Evolutionary conservation across 805 yeast species (phyloP).

Genomic region (Yarrowia sp.): DNA sequence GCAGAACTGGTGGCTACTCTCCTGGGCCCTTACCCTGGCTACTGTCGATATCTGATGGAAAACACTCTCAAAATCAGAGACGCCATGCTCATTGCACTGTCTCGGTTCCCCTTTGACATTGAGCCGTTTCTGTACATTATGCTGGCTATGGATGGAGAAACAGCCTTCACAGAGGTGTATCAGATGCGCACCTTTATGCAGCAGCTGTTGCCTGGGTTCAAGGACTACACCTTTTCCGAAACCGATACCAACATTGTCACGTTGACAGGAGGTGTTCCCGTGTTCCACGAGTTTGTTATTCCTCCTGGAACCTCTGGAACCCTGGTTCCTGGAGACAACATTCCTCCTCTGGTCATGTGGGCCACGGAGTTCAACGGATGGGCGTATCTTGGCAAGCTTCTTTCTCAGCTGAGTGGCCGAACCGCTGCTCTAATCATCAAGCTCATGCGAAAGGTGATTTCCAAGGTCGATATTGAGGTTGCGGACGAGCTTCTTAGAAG

Average conservation of each 20-base stretch:
- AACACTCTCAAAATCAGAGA: conserved; percentile 44
- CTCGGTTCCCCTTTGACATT: conserved; percentile 69
- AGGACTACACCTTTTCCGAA: conserved; percentile 44
- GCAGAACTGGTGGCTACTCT: conserved; percentile 12
- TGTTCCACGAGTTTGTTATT: conserved; percentile 49
- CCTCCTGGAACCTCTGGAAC: conserved; percentile 67
- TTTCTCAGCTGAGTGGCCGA: conserved; percentile 41
- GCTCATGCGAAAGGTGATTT: conserved; percentile 48
- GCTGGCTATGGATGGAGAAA: conserved; percentile 54
- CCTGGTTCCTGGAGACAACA: conserved; percentile 50
- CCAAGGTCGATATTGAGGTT: conserved; percentile 42
- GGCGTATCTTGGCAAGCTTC: conserved; percentile 74
- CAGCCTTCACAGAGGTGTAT: conserved; percentile 62
- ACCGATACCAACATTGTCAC: conserved; percentile 51
- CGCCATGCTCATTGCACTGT: conserved; percentile 52
- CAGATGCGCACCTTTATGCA: conserved; percentile 62
- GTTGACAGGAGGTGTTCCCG: conserved; percentile 47
- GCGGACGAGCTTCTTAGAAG: conserved; percentile 43
- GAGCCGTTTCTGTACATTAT: conserved; percentile 59
- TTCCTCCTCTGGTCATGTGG: conserved; percentile 54
- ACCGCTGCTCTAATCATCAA: conserved; percentile 49
- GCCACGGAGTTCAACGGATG: conserved; percentile 77
- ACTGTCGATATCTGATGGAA: conserved; percentile 47
- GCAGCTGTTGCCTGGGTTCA: conserved; percentile 41
- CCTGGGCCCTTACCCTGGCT: conserved; percentile 42